A percentile compares a stretch with the other conserved stretches of the same genome.
These are phyloP conservation scores for Dothistroma pini DNA, from an alignment of 2,329 filamentous ascomycete species.

Conservation along the genomic window DNA sequence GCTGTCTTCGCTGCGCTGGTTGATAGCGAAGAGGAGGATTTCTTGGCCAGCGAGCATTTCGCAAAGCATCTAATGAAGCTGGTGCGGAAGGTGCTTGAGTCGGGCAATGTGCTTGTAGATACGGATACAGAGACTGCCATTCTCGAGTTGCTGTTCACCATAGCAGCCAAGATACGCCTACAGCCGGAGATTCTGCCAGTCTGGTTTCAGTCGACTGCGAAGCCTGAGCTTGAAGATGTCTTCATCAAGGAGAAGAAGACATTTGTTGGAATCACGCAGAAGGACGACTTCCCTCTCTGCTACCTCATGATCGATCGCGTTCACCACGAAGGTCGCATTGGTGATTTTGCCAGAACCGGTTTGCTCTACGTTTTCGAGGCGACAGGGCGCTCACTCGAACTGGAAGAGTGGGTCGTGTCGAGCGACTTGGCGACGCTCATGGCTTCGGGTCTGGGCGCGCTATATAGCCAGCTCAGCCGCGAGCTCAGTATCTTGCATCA, in stretches of 20 bases:
- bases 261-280: conserved; percentile 79
- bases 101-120: conserved; percentile 68
- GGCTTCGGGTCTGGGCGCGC: conserved; percentile 87
- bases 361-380: conserved; percentile 94
- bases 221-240: conserved; percentile 35
- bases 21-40: conserved; percentile 94
- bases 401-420: conserved; percentile 96
- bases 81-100: conserved; percentile 71
- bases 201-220: conserved; percentile 69
- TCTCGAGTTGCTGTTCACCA: conserved; percentile 90
- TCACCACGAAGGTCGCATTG: conserved; percentile 88
- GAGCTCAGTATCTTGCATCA: conserved; percentile 78
- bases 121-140: conserved; percentile 82
- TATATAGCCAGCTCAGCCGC: conserved; percentile 65
- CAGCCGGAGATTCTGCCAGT: conserved; percentile 81
- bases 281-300: conserved; percentile 92
- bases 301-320: conserved; percentile 96
- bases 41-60: conserved; percentile 82
- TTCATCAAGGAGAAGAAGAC: conserved; percentile 55
- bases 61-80: conserved; percentile 84
- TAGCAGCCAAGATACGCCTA: conserved; percentile 91
- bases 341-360: conserved; percentile 93
- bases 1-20: conserved; percentile 86
- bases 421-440: conserved; percentile 95
- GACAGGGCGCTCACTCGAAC: conserved; percentile 71